These are phyloP conservation scores for Daldinia grandis DNA, from an alignment of 495 filamentous ascomycete species.

Conservation along the genomic window DNA sequence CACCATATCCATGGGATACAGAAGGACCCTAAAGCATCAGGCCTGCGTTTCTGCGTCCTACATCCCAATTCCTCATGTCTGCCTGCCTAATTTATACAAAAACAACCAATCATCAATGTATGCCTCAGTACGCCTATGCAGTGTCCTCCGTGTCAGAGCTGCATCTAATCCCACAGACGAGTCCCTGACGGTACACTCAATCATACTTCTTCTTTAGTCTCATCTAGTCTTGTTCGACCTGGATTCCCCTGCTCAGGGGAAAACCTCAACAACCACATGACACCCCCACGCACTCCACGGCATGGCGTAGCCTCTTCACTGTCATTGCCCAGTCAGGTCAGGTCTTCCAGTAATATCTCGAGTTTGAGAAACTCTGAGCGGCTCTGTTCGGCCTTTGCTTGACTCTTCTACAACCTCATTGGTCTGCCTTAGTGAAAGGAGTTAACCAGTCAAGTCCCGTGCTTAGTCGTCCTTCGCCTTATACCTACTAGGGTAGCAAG, in stretches of 20 bases:
- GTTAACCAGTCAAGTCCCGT: constrained; percentile 27
- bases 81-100: constrained; percentile 23
- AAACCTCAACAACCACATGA: constrained; percentile 32
- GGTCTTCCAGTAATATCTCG: constrained; percentile 13
- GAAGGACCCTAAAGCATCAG: constrained; percentile 9
- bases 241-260: constrained; percentile 15
- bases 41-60: constrained; percentile 7
- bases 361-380: constrained; percentile 11
- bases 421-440: constrained; percentile 23
- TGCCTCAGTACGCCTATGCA: background rate
- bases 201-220: constrained; percentile 17
- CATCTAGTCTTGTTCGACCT: constrained; percentile 6
- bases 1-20: constrained; percentile 5
- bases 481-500: constrained; percentile 14
- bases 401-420: constrained; percentile 23
- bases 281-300: constrained; percentile 25
- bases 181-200: constrained; percentile 30
- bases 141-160: constrained; percentile 19
- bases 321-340: constrained; percentile 9
- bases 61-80: constrained; percentile 28
- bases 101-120: constrained; percentile 20
- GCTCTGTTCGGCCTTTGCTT: constrained; percentile 30
- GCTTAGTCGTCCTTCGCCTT: constrained; percentile 30
- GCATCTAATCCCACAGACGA: constrained; percentile 33
- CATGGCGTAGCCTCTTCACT: constrained; percentile 29